Evolutionary conservation across 129 eudicot species (phyloP).

Genomic region (Oenanthe sinensis): DNA sequence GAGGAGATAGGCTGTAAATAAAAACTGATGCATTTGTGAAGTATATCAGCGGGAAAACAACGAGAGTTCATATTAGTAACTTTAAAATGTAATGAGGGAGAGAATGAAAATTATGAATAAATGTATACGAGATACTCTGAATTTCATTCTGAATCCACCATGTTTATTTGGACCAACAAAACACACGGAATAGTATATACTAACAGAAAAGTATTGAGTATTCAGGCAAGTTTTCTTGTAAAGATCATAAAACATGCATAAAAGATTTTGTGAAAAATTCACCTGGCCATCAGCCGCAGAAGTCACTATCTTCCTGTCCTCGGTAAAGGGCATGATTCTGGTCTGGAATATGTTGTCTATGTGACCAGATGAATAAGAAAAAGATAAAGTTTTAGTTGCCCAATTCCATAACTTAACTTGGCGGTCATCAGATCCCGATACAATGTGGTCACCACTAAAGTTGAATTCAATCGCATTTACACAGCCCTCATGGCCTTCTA

Average conservation of each 20-base stretch:
- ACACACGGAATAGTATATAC: neutral
- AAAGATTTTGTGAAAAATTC: neutral
- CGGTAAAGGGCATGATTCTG: constrained; percentile 64
- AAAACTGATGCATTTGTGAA: neutral
- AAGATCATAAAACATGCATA: neutral
- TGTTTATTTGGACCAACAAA: neutral
- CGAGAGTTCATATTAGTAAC: neutral
- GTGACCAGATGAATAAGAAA: constrained; percentile 77
- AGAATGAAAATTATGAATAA: neutral
- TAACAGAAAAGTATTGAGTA: neutral
- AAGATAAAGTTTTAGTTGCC: constrained; percentile 29
- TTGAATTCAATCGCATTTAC: constrained; percentile 75
- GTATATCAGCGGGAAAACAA: neutral
- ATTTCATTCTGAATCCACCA: neutral
- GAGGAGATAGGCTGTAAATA: neutral
- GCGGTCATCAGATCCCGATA: constrained; percentile 84
- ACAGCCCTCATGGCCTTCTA: constrained; percentile 70
- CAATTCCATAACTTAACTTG: constrained; percentile 62
- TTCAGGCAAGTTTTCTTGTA: neutral
- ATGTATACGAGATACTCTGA: neutral
- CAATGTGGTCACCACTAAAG: constrained; percentile 51
- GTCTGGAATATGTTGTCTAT: constrained; percentile 62
- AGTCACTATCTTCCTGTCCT: constrained; percentile 61
- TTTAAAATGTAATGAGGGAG: neutral
- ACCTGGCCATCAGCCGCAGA: constrained; percentile 95